Percentiles rank a stretch among this genome's conserved stretches.
These are phyloP conservation scores for Plicaturopsis crispa DNA, from an alignment of 768 basidiomycete species.

Conservation along the genomic window DNA sequence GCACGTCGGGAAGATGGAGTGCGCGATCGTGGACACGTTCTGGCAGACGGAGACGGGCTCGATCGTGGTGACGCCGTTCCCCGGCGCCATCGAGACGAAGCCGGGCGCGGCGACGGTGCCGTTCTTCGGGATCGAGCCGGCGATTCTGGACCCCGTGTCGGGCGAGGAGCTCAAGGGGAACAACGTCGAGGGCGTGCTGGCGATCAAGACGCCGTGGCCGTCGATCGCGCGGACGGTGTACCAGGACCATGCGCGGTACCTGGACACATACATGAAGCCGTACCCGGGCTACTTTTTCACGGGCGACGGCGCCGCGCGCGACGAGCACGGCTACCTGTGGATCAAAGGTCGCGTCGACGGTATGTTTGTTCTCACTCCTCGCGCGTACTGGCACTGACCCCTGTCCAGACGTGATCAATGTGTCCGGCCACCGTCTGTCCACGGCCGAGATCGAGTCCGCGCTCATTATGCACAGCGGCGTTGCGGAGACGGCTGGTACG, in stretches of 20 bases:
- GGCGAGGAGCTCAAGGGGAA: slow-evolving; percentile 62
- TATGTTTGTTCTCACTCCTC: slow-evolving; percentile 20
- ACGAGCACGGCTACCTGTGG: slow-evolving; percentile 97
- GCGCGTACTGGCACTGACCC: slow-evolving; percentile 1
- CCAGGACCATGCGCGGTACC: slow-evolving; percentile 81
- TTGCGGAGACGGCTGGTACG: slow-evolving; percentile 85
- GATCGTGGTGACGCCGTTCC: slow-evolving; percentile 91
- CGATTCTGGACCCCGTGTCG: slow-evolving; percentile 75
- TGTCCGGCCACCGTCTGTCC: slow-evolving; percentile 92
- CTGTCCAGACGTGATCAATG: slow-evolving; percentile 85
- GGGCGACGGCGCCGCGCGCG: slow-evolving; percentile 94
- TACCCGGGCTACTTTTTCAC: slow-evolving; percentile 94
- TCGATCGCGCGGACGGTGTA: slow-evolving; percentile 91
- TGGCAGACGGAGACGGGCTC: slow-evolving; percentile 99
- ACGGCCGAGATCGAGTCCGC: slow-evolving; percentile 99
- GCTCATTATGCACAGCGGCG: slow-evolving; percentile 88
- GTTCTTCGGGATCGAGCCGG: slow-evolving; percentile 92
- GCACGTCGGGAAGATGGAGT: slow-evolving; percentile 80
- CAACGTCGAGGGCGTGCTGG: slow-evolving; percentile 86
- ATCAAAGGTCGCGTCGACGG: slow-evolving; percentile 97
- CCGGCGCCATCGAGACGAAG: slow-evolving; percentile 93
- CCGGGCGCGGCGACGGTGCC: slow-evolving; percentile 96
- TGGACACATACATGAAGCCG: slow-evolving; percentile 55
- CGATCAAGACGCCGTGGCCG: slow-evolving; percentile 85
- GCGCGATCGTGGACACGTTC: slow-evolving; percentile 91